Evolutionary conservation across 2,329 filamentous ascomycete genomes (phyloP), one percentile per base, ranked within the genome.

Genomic region (Apiospora pterosperma): DNA sequence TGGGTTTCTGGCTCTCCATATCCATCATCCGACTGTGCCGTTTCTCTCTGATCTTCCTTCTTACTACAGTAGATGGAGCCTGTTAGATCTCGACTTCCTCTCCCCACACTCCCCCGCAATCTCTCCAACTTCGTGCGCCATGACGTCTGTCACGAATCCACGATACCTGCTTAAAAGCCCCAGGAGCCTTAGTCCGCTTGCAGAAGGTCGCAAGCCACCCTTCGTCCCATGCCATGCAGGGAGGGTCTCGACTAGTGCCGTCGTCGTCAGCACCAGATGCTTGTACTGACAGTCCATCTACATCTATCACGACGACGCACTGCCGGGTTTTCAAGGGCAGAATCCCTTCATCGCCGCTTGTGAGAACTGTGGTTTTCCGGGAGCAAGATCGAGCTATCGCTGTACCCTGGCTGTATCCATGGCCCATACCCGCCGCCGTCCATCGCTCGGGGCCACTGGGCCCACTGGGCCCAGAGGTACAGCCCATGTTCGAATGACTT

Each of bases 341-440:
- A 76, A 76, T 63, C 64, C 28, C 6, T 76, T 77, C 65, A 61
- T 70, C 36, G 68, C 75, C 36, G 67, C 65, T 59, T 65, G 66
- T 75, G 62, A 67, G 67, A 21, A 63, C 63, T 23, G 59, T 73
- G 16, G 62, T 60, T 2, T 72, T 73, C 59, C 63, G 65, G 14
- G 63, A 59, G n/a, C n/a, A n/a, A n/a, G n/a, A n/a, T n/a, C n/a
- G n/a, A n/a, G n/a, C n/a, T n/a, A n/a, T n/a, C n/a, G n/a, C n/a
- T n/a, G n/a, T n/a, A n/a, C n/a, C n/a, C n/a, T n/a, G n/a, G n/a
- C n/a, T n/a, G n/a, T n/a, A n/a, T n/a, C n/a, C n/a, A n/a, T n/a
- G n/a, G n/a, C n/a, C n/a, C n/a, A n/a, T n/a, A n/a, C n/a, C n/a
- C n/a, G n/a, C n/a, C n/a, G n/a, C n/a, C n/a, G n/a, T n/a, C n/a